Evolutionary conservation across 2,329 filamentous ascomycete species (phyloP), one percentile per base, ranked within the genome.

Genomic region (Sporothrix luriei): DNA sequence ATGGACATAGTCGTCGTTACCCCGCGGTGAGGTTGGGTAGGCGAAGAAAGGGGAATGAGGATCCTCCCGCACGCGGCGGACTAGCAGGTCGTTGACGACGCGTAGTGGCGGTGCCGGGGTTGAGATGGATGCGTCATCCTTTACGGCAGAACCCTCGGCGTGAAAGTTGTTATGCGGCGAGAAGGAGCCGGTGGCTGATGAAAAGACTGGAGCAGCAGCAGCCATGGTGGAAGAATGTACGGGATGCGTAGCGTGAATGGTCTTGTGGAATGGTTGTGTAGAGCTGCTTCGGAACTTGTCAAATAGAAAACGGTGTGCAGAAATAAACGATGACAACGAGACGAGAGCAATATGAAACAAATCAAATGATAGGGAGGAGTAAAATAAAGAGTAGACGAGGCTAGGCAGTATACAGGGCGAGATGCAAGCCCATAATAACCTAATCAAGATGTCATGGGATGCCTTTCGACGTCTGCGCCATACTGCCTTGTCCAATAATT

Each of bases 1-100:
- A 40, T 54, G 57, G 11, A 69, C 40, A 16, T 69, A 69, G 68
- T 69, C 68, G 24, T 62, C 51, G 19, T 69, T 69, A 38, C 68
- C 68, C 49, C 59, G 59, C 14, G 59, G 48, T 3, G 68, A 55
- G 48, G 68, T 59, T 19, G 68, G 68, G 11, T 69, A 69, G 49
- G 55, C 68, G 24, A 69, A 69, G 16, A 69, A 69, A 21, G 59
- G 68, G 4, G 57, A 38, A 38, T 69, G 19, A 1, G 59, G 68
- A 2, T 29, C 57, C 24, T 69, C 68, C 2, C 49, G 38, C 33
- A 69, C 57, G 5, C 68, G 68, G 9, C 48, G 57, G 21, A 40
- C 43, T 29, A 69, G 7, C 29, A 69, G 11, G n/a, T 68, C 66
- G 54, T 61, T 61, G 54, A 68, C 57, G 7, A 68, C 33, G 11